phyloP scores from a whole-genome alignment of 164 flowering plant species.

The Magnolia changhungtana region DNA sequence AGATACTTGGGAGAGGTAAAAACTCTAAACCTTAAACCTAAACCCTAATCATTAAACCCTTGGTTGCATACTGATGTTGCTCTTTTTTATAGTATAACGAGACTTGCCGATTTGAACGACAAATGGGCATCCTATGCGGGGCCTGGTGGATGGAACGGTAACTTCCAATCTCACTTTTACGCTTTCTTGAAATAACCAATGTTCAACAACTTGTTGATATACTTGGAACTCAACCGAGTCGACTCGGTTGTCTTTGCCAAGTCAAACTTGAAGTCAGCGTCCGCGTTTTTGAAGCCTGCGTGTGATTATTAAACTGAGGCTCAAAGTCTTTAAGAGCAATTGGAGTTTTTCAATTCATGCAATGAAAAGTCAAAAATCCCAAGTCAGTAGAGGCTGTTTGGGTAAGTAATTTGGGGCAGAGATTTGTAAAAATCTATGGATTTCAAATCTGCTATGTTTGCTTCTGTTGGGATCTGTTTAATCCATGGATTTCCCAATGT shows the following conservation, averaged over 20 bases:
- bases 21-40: background rate
- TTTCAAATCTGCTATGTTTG: too few relatives aligned
- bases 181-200: background rate
- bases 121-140: conserved; percentile 71
- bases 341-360: background rate
- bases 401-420: too few relatives aligned
- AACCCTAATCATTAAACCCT: background rate
- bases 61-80: background rate
- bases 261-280: background rate
- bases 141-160: conserved; percentile 89
- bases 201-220: background rate
- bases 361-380: background rate
- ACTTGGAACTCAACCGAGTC: background rate
- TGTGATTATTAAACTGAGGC: background rate
- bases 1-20: conserved; percentile 61
- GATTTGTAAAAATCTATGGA: too few relatives aligned
- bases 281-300: background rate
- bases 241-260: background rate
- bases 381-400: background rate
- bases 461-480: too few relatives aligned
- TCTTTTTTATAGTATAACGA: conserved; percentile 42
- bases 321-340: too few relatives aligned
- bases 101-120: conserved; percentile 59
- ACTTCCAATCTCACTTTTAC: background rate
- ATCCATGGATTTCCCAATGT: too few relatives aligned